Conservation (phyloP, 2,329 filamentous ascomycete genomes). For the Alternaria triticimaculans region DNA sequence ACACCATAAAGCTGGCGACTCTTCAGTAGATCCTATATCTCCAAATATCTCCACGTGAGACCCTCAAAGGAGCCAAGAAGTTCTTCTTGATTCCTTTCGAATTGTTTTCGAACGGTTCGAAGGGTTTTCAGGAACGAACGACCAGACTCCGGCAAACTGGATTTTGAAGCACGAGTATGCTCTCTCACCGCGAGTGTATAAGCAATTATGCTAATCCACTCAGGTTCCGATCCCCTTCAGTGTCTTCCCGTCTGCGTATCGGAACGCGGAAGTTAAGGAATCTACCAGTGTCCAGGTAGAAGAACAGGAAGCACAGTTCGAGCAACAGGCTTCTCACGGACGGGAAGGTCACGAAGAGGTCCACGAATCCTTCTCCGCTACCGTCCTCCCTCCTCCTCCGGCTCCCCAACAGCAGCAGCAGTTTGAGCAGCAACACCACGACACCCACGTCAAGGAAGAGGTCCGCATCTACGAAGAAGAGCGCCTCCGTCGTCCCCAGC, state of each 20-base stretch:
- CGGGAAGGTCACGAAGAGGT: constrained; percentile 95
- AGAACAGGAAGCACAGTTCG: constrained; percentile 86
- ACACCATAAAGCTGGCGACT: constrained; percentile 42
- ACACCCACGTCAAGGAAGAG: constrained; percentile 77
- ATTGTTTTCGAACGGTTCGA: constrained; percentile 58
- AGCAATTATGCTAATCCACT: constrained; percentile 20
- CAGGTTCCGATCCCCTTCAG: constrained; percentile 87
- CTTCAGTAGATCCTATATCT: constrained; percentile 25
- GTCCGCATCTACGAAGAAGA: constrained; percentile 83
- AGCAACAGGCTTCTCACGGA: constrained; percentile 78
- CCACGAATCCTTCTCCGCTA: constrained; percentile 56
- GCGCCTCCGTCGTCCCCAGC: constrained; percentile 74
- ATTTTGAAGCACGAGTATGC: constrained; percentile 97
- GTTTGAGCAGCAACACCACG: constrained; percentile 51
- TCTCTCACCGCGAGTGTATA: neutral
- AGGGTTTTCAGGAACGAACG: constrained; percentile 75
- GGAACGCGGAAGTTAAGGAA: constrained; percentile 63
- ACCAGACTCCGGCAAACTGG: constrained; percentile 91
- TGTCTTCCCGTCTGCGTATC: constrained; percentile 99
- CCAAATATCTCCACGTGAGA: constrained; percentile 36
- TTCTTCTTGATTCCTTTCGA: constrained; percentile 72
- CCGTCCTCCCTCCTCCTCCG: constrained; percentile 53
- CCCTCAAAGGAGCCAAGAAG: constrained; percentile 53
- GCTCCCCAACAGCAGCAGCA: constrained; percentile 1
- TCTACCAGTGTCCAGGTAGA: constrained; percentile 80